These are phyloP conservation scores for Lasiosphaeria miniovina DNA, from an alignment of 495 filamentous ascomycete species.

Conservation along the genomic window DNA sequence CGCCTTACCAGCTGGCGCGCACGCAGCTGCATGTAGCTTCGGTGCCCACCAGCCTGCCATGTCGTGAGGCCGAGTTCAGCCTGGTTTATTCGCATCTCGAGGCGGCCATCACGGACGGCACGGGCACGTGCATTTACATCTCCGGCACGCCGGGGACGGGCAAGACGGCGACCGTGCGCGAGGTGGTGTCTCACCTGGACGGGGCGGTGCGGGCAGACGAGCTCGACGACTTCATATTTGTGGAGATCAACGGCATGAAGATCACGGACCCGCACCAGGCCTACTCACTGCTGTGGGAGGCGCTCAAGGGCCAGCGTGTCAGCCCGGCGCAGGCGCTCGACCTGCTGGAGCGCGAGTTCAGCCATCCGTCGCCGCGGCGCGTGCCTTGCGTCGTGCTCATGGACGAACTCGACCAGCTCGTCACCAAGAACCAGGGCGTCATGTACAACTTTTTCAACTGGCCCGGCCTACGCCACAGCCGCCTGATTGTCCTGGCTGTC, in stretches of 20 bases:
- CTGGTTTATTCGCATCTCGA: conserved; percentile 92
- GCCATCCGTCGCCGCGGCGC: conserved; percentile 78
- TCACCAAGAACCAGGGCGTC: conserved; percentile 94
- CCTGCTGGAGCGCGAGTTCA: conserved; percentile 88
- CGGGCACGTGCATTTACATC: conserved; percentile 96
- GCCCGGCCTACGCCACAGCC: conserved; percentile 87
- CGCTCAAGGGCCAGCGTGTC: conserved; percentile 87
- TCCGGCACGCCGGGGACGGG: conserved; percentile 99
- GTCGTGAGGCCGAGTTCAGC: conserved; percentile 86
- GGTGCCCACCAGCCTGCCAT: conserved; percentile 84
- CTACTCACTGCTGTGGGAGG: conserved; percentile 95
- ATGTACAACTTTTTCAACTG: conserved; percentile 99
- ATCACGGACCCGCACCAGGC: conserved; percentile 97
- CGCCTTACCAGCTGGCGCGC: conserved; percentile 88
- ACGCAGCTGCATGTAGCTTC: conserved; percentile 88
- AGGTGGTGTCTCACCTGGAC: conserved; percentile 88
- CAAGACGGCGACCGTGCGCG: conserved; percentile 96
- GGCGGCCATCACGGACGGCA: conserved; percentile 88
- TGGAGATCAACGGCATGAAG: conserved; percentile 99
- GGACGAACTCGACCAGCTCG: conserved; percentile 98
- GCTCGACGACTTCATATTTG: conserved; percentile 97
- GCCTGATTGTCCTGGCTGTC: conserved; percentile 92
- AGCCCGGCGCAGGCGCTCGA: conserved; percentile 88
- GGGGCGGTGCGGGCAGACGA: conserved; percentile 81
- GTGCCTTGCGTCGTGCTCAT: conserved; percentile 97